Percentiles rank a stretch among this genome's conserved stretches.
Evolutionary conservation across 306 rosid species (phyloP).

Genomic region (Rosa chinensis): DNA sequence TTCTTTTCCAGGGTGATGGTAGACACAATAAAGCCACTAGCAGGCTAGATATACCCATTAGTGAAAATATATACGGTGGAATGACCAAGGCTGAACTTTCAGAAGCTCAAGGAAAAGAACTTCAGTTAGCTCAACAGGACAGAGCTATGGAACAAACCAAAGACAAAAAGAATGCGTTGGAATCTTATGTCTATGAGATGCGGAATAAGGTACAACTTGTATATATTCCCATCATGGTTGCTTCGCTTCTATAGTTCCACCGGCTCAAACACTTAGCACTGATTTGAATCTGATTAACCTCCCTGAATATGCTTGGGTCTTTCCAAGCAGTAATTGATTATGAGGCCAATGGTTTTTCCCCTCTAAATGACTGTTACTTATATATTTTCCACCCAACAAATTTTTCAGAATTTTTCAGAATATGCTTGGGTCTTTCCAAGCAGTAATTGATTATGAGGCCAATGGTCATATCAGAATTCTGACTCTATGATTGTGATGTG

Average conservation of each 20-base stretch:
- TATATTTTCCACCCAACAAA: neutral
- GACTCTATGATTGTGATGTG: neutral
- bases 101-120: conserved; percentile 72
- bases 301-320: neutral
- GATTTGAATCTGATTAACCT: neutral
- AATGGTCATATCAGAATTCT: conserved; percentile 17
- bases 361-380: neutral
- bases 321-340: neutral
- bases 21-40: conserved; percentile 45
- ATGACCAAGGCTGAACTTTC: conserved; percentile 69
- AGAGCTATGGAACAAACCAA: conserved; percentile 79
- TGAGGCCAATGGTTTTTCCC: neutral
- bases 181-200: conserved; percentile 93
- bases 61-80: conserved; percentile 69
- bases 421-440: too few relatives aligned
- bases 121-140: conserved; percentile 74
- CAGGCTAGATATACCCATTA: conserved; percentile 62
- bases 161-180: conserved; percentile 83
- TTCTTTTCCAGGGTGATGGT: conserved; percentile 57
- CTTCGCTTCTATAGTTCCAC: conserved; percentile 25
- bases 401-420: too few relatives aligned
- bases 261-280: conserved; percentile 20
- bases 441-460: too few relatives aligned
- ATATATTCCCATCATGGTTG: conserved; percentile 17
- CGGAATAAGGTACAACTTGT: conserved; percentile 73